These are phyloP conservation scores for Neopestalotiopsis rosae DNA, from an alignment of 2,329 filamentous ascomycete species.

Conservation along the genomic window DNA sequence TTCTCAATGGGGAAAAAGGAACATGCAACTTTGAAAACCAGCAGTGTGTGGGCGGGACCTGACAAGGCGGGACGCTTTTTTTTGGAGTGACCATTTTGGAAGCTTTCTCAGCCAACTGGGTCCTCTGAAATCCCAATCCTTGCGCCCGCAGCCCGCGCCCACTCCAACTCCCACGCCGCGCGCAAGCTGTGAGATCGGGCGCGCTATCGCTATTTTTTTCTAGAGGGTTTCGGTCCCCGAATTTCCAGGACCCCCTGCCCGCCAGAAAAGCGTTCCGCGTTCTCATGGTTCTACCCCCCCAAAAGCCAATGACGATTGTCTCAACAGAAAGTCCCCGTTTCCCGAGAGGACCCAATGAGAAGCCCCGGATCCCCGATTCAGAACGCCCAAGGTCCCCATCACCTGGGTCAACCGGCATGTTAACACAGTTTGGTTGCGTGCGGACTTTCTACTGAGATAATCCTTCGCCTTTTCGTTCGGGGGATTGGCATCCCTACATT, in stretches of 20 bases:
- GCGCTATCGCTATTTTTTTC: neutral
- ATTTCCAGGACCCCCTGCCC: constrained; percentile 8
- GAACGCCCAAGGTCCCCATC: constrained; percentile 3
- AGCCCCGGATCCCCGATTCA: constrained; percentile 7
- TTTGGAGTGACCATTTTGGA: neutral
- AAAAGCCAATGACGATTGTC: neutral
- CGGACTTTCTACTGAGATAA: neutral
- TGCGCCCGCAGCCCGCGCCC: constrained; percentile 1
- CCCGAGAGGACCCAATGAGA: constrained; percentile 7
- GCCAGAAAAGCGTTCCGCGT: neutral
- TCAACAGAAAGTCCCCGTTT: constrained; percentile 14
- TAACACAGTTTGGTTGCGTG: neutral
- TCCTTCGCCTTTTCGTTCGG: neutral
- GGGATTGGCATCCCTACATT: neutral
- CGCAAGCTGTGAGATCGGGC: constrained; percentile 4
- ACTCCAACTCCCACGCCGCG: neutral
- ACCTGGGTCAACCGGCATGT: neutral
- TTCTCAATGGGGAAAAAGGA: neutral
- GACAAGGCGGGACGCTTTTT: neutral
- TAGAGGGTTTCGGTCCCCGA: constrained; percentile 12
- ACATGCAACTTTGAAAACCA: neutral
- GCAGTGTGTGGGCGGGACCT: constrained; percentile 3
- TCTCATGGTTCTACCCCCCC: neutral
- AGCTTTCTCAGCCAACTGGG: neutral
- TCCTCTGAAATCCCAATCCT: neutral